Evolutionary conservation across 2,329 filamentous ascomycete genomes (phyloP).

Genomic region (Akanthomyces uredinophilus): DNA sequence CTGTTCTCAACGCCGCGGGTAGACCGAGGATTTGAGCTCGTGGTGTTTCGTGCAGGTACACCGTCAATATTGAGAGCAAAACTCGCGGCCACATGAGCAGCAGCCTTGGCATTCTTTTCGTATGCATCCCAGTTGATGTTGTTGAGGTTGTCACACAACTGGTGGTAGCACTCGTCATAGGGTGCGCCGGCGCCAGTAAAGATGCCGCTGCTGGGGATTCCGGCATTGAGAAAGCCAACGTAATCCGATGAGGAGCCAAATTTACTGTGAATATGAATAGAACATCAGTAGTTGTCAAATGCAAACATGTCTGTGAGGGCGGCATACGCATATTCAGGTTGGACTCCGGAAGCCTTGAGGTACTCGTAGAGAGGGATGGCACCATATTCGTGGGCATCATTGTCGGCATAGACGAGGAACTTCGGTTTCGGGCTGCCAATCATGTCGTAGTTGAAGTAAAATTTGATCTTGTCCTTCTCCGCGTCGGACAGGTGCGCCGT

Average conservation of each 20-base stretch:
- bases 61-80: conserved; percentile 33
- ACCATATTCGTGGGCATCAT: conserved; percentile 33
- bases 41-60: conserved; percentile 29
- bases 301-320: neutral
- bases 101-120: conserved; percentile 36
- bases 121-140: conserved; percentile 40
- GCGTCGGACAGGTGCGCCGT: conserved; percentile 29
- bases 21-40: conserved; percentile 24
- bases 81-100: conserved; percentile 45
- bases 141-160: conserved; percentile 34
- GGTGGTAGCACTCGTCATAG: conserved; percentile 35
- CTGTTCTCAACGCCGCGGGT: conserved; percentile 22
- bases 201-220: conserved; percentile 36
- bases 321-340: conserved; percentile 28
- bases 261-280: neutral
- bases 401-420: conserved; percentile 36
- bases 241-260: conserved; percentile 38
- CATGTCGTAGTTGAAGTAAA: conserved; percentile 71
- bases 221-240: conserved; percentile 35
- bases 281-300: neutral
- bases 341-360: conserved; percentile 30
- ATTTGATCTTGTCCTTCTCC: conserved; percentile 51
- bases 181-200: conserved; percentile 35
- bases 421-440: conserved; percentile 44
- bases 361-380: conserved; percentile 31